Percentiles rank a stretch among this genome's conserved stretches.
Conservation (phyloP, 768 basidiomycete species). For the Xerocomus brunneocitrinus region DNA sequence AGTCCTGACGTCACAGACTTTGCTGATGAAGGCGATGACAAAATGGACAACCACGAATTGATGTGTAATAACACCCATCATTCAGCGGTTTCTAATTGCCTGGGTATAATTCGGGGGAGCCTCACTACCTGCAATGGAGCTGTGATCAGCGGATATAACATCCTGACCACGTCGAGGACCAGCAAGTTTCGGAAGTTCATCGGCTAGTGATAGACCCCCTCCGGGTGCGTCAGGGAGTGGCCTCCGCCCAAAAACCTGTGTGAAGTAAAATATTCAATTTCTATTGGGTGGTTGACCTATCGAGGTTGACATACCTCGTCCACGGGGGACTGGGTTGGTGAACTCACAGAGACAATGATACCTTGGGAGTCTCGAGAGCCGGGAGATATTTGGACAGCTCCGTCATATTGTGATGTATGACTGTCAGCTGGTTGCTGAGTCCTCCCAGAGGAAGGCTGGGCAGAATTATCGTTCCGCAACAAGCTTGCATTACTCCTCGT, state of each 20-base stretch:
- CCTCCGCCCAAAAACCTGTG: conserved; percentile 10
- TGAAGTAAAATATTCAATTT: not conserved
- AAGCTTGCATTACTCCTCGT: conserved; percentile 13
- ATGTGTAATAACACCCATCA: not conserved
- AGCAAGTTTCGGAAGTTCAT: conserved; percentile 15
- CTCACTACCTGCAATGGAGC: conserved; percentile 16
- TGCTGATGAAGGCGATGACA: not conserved
- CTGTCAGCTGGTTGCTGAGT: conserved; percentile 5
- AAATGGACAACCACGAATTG: not conserved
- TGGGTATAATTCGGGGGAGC: conserved; percentile 24
- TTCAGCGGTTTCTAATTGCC: conserved; percentile 4
- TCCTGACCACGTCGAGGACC: conserved; percentile 3
- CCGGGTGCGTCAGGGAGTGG: conserved; percentile 25
- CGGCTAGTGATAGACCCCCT: conserved; percentile 9
- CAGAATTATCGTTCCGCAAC: conserved; percentile 4
- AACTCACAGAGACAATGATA: conserved; percentile 3
- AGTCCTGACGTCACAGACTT: no score
- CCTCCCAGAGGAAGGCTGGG: conserved; percentile 1
- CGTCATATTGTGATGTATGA: not conserved
- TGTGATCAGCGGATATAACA: not conserved
- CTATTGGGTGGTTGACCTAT: not conserved
- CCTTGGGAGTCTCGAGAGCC: conserved; percentile 12
- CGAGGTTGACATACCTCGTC: conserved; percentile 17
- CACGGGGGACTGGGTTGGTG: not conserved
- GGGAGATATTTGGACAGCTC: not conserved